Conservation (phyloP, 495 filamentous ascomycete genomes). For the Pyrenula massariospora region DNA sequence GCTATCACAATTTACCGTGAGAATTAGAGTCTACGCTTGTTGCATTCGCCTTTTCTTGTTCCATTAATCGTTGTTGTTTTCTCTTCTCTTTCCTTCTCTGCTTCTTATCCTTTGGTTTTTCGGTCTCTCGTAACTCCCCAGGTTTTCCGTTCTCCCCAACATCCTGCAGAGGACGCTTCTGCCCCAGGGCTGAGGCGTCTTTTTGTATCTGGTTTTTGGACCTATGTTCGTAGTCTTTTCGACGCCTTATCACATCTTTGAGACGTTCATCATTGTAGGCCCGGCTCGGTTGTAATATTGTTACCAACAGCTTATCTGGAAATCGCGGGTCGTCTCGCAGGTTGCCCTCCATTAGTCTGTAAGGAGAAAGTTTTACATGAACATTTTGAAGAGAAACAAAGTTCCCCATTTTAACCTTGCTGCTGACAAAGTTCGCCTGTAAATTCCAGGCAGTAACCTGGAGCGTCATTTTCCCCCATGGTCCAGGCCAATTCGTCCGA, state of each 20-base stretch:
- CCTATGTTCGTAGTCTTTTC: conserved; percentile 46
- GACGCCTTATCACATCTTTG: conserved; percentile 50
- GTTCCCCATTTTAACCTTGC: conserved; percentile 40
- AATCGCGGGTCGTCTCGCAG: conserved; percentile 50
- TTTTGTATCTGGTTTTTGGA: conserved; percentile 34
- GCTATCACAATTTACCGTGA: conserved; percentile 18
- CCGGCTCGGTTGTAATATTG: conserved; percentile 24
- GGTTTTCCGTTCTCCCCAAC: not conserved
- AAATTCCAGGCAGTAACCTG: conserved; percentile 61
- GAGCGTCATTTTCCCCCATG: conserved; percentile 62
- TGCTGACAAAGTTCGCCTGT: conserved; percentile 47
- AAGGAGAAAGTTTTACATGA: conserved; percentile 40
- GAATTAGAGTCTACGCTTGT: conserved; percentile 6
- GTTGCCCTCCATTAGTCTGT: conserved; percentile 54
- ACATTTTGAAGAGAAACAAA: conserved; percentile 63
- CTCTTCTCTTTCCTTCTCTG: conserved; percentile 18
- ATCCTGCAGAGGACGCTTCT: conserved; percentile 12
- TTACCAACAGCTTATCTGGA: conserved; percentile 41
- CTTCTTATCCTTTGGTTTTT: conserved; percentile 17
- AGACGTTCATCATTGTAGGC: conserved; percentile 32
- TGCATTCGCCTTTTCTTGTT: conserved; percentile 24
- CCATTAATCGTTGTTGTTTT: conserved; percentile 7
- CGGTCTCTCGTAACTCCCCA: conserved; percentile 10
- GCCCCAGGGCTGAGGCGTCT: conserved; percentile 11
- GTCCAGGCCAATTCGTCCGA: conserved; percentile 57